Evolutionary conservation across 495 filamentous ascomycete genomes (phyloP).

Genomic region (Podospora pseudoanserina): DNA sequence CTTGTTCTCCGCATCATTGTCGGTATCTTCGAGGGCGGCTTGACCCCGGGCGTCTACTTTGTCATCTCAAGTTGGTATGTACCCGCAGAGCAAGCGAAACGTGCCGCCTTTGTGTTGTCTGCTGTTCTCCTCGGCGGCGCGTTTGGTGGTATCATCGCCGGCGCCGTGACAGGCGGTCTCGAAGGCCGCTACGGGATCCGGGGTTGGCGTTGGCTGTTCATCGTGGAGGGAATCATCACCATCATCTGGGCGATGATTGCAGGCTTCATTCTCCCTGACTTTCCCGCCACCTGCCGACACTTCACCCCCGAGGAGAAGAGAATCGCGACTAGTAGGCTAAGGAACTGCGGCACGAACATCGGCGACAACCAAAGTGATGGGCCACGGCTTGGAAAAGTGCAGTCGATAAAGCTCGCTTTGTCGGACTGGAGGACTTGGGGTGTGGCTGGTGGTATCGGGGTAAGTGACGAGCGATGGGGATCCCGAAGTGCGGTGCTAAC

Average conservation of each 20-base stretch:
- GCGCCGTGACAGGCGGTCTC: slow-evolving; percentile 50
- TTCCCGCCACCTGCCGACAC: slow-evolving; percentile 57
- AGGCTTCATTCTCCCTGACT: slow-evolving; percentile 55
- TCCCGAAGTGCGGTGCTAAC: background rate
- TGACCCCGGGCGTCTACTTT: slow-evolving; percentile 55
- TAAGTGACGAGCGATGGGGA: background rate
- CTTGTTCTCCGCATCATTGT: slow-evolving; percentile 54
- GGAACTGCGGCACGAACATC: background rate
- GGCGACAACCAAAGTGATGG: slow-evolving; percentile 14
- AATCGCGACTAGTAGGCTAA: slow-evolving; percentile 18
- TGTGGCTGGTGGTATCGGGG: background rate
- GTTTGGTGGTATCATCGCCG: slow-evolving; percentile 50
- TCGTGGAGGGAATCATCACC: slow-evolving; percentile 55
- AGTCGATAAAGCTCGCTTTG: background rate
- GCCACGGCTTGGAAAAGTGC: slow-evolving; percentile 14
- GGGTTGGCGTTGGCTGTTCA: slow-evolving; percentile 51
- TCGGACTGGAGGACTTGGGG: slow-evolving; percentile 13
- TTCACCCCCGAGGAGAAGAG: slow-evolving; percentile 54
- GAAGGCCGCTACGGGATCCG: slow-evolving; percentile 46
- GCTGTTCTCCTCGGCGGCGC: slow-evolving; percentile 56
- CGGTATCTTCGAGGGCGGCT: slow-evolving; percentile 57
- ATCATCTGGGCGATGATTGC: slow-evolving; percentile 47
- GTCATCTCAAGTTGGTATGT: slow-evolving; percentile 61
- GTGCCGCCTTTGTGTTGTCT: slow-evolving; percentile 57
- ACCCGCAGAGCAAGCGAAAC: slow-evolving; percentile 57